Base-by-base conservation (phyloP, 495 filamentous ascomycete species). In the Aspergillus indologenus region DNA sequence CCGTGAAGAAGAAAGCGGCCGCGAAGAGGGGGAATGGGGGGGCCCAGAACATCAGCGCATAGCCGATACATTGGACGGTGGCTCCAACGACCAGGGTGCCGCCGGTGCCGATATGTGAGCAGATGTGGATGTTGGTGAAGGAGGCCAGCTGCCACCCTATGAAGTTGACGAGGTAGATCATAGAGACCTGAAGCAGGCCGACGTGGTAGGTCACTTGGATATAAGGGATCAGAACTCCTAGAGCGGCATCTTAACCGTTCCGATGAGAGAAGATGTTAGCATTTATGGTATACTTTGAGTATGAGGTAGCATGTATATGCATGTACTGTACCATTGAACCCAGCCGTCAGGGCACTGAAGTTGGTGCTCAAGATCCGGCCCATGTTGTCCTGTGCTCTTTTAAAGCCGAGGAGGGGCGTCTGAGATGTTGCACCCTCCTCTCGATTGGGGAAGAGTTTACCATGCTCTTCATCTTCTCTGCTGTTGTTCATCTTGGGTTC, bases 141-240 rank as follows among this genome's bases (percentile, higher is more conserved):
- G 75, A 81, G 7, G 80, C 77, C 18, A 75, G 45, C 5, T 82
- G 61, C 77, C 81, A 82, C 21, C 81, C 80, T 18, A 63, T 46
- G 61, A 80, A 79, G 47, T 70, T 76, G 9, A 70, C 67, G 20
- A 69, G 72, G 57, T 73, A 80, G 65, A 82, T 61, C 57, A 76
- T 73, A 1, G 80, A 80, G 23, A 83, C 72, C 56, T 76, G 68
- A 6, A 75, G 68, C 0, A 80, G 79, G 24, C 70, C 75, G 42
- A 83, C 71, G 5, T 67, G 21, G 62, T 81, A 82, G 15, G 64
- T 68, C 1, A 72, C 69, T 22, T 81, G 69, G 22, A 85, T 72
- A 67, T 85, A 81, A 0, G 81, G 81, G 45, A 83, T 78, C 23
- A 83, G 59, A 2, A 81, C 72, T 7, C 81, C 82, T 12, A 81